Evolutionary conservation across 768 basidiomycete species (phyloP).

Genomic region (Sporobolomyces roseus): DNA sequence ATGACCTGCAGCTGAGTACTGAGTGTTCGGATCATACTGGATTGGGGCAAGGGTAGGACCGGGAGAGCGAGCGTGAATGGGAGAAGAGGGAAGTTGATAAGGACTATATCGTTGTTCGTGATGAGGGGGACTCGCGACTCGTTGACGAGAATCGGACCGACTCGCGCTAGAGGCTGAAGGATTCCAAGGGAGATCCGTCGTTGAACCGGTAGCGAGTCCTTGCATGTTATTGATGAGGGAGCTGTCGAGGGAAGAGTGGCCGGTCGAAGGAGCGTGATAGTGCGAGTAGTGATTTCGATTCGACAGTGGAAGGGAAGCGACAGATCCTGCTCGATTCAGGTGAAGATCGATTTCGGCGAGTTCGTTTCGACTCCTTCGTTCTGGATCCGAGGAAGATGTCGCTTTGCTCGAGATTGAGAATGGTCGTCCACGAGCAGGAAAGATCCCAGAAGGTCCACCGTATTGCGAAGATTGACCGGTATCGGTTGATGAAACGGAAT

Average conservation of each 20-base stretch:
- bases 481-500: constrained; percentile 85
- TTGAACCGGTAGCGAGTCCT: constrained; percentile 26
- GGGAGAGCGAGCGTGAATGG: constrained; percentile 19
- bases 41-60: constrained; percentile 37
- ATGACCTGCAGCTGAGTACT: constrained; percentile 14
- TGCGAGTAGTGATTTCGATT: constrained; percentile 6
- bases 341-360: constrained; percentile 11
- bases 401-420: constrained; percentile 43
- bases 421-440: constrained; percentile 30
- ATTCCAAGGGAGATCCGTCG: constrained; percentile 20
- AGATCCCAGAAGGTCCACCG: constrained; percentile 17
- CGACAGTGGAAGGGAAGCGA: constrained; percentile 12
- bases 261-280: constrained; percentile 34
- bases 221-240: constrained; percentile 31
- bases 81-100: constrained; percentile 13
- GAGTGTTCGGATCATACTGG: constrained; percentile 36
- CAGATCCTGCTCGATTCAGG: constrained; percentile 20
- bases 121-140: constrained; percentile 13
- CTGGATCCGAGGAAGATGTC: constrained; percentile 37
- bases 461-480: constrained; percentile 57
- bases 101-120: constrained; percentile 34
- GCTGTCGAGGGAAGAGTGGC: constrained; percentile 38
- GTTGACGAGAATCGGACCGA: constrained; percentile 15
- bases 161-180: constrained; percentile 1
- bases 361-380: constrained; percentile 27